A percentile compares a stretch with the other conserved stretches of the same genome.
Conservation (phyloP, 139 green algal genomes). For the Auxenochlorella protothecoides region DNA sequence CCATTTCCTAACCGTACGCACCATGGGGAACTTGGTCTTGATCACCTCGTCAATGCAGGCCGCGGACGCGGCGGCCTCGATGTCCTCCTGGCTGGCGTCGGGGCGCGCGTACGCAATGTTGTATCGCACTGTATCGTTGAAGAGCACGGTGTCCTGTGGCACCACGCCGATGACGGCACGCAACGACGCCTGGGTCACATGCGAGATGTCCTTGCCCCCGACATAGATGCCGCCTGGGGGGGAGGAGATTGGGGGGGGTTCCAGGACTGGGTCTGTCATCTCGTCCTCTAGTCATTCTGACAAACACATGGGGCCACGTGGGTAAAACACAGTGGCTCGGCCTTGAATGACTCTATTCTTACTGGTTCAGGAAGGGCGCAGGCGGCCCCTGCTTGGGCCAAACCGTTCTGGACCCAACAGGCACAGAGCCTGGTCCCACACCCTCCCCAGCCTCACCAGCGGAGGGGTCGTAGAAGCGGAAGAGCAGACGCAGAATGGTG, state of each 20-base stretch:
- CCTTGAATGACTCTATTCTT: too few species aligned
- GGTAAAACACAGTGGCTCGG: too few species aligned
- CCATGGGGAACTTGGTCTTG: slow-evolving; percentile 42
- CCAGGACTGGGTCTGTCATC: too few species aligned
- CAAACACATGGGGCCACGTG: too few species aligned
- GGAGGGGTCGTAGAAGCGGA: slow-evolving; percentile 68
- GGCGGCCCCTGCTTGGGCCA: too few species aligned
- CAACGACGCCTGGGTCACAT: slow-evolving; percentile 59
- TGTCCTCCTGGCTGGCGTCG: slow-evolving; percentile 23
- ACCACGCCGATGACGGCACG: slow-evolving; percentile 34
- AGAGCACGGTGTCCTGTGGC: slow-evolving; percentile 83
- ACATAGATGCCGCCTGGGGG: slow-evolving; percentile 43
- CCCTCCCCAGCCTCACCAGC: slow-evolving; percentile 7
- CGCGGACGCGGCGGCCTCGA: slow-evolving; percentile 42
- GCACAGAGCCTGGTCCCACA: too few species aligned
- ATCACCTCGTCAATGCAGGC: slow-evolving; percentile 77
- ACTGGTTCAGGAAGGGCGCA: too few species aligned
- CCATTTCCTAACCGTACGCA: not conserved
- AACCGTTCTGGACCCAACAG: too few species aligned
- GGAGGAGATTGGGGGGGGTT: too few species aligned
- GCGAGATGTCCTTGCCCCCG: slow-evolving; percentile 57
- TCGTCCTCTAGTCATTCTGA: too few species aligned
- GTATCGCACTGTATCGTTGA: slow-evolving; percentile 90
- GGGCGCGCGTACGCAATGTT: slow-evolving; percentile 71
- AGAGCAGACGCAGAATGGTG: slow-evolving; percentile 71